Evolutionary conservation across 305 asterid genomes (phyloP), one percentile per base, ranked within the genome.

Genomic region (Fraxinus nigra): DNA sequence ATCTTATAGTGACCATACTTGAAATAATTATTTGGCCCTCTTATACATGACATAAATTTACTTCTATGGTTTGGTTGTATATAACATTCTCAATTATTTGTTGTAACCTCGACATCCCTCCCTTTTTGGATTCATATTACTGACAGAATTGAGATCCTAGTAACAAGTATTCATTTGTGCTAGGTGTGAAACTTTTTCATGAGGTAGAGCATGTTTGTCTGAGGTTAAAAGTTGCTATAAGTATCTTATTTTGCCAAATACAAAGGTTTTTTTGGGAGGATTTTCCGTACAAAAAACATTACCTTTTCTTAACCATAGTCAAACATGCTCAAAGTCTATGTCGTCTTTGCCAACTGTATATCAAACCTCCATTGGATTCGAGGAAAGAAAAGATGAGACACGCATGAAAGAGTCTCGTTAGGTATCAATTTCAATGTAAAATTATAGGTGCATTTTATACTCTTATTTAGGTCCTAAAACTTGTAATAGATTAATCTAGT

Each of bases 401-500:
- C 93, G 93, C 77, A 48, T 63, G 81, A 92, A 91, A 81, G 92
- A 90, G 85, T 9, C 82, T n/a, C 93, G 93, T 80, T 92, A 90
- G 88, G 74, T 61, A 77, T 78, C 78, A 54, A 16, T 61, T 32
- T 34, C 7, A 37, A 56, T 26, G 65, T 32, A 43, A 75, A 59
- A 43, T 48, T 10, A 43, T 3, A 13, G 4, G 54, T 43, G 54
- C 1, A 0, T 43, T 43, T 43, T 11, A 43, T 1, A 2, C 16
- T 13, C 54, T 43, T 43, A 43, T 43, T 43, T 11, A 43, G 54
- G 54, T 43, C 54, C n/a, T 43, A 3, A 40, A 40, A 43, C n/a
- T 13, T 43, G 11, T 43, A 43, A 43, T 43, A 11, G 54, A 43
- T 43, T 43, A 11, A 43, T 43, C 54, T 0, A 11, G 54, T 43